Conservation (phyloP, 768 basidiomycete genomes). For the Hortiboletus campestris region DNA sequence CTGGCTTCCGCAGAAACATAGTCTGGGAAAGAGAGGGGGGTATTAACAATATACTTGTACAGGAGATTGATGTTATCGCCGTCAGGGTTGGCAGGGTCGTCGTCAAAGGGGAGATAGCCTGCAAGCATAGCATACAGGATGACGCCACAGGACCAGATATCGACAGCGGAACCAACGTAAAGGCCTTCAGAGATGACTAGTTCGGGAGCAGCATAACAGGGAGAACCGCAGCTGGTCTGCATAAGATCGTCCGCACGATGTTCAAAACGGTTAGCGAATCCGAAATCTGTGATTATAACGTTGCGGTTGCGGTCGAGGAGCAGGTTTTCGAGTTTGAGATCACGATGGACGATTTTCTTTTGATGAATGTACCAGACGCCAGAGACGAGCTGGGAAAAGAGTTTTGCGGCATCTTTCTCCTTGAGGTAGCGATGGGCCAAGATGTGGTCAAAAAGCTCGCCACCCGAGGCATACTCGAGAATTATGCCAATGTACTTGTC, state of each 20-base stretch:
- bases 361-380: slow-evolving; percentile 99
- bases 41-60: slow-evolving; percentile 98
- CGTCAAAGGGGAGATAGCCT: slow-evolving; percentile 98
- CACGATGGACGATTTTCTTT: slow-evolving; percentile 99
- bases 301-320: slow-evolving; percentile 96
- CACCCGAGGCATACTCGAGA: slow-evolving; percentile 96
- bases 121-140: slow-evolving; percentile 97
- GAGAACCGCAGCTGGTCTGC: slow-evolving; percentile 97
- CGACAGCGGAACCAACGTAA: slow-evolving; percentile 96
- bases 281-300: slow-evolving; percentile 99
- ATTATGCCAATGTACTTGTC: slow-evolving; percentile 99
- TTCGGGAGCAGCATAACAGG: slow-evolving; percentile 98
- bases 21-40: slow-evolving; percentile 94
- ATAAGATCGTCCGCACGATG: slow-evolving; percentile 92
- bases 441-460: slow-evolving; percentile 98
- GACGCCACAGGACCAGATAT: slow-evolving; percentile 96
- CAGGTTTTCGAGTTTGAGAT: slow-evolving; percentile 97
- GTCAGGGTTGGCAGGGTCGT: slow-evolving; percentile 97
- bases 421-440: slow-evolving; percentile 95
- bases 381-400: slow-evolving; percentile 97
- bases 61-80: slow-evolving; percentile 99
- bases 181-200: slow-evolving; percentile 96
- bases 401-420: slow-evolving; percentile 90
- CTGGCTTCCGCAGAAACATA: slow-evolving; percentile 84
- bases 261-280: slow-evolving; percentile 97